These are phyloP conservation scores for Candida broadrunensis DNA, from an alignment of 805 yeast species.

Conservation along the genomic window DNA sequence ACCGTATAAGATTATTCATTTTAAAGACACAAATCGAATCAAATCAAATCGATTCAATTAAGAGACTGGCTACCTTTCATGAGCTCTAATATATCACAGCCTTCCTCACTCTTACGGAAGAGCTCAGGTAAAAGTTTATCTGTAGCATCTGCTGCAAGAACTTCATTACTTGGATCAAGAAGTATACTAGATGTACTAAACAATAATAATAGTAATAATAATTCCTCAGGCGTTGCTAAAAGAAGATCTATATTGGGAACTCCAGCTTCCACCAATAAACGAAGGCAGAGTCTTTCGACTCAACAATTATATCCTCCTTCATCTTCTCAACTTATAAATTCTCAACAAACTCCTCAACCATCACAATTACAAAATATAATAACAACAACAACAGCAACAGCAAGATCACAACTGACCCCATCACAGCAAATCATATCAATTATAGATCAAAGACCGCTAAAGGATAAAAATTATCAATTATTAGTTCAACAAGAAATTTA, in stretches of 20 bases:
- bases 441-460: slow-evolving; percentile 70
- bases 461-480: slow-evolving; percentile 67
- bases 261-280: slow-evolving; percentile 28
- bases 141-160: slow-evolving; percentile 19
- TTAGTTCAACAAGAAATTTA: slow-evolving; percentile 65
- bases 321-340: slow-evolving; percentile 7
- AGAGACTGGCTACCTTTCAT: too few species aligned
- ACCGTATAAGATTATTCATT: background rate
- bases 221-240: slow-evolving; percentile 12
- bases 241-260: slow-evolving; percentile 30
- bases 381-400: too few species aligned
- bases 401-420: slow-evolving; percentile 8
- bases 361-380: slow-evolving; percentile 3
- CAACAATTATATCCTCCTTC: slow-evolving; percentile 7
- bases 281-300: slow-evolving; percentile 18
- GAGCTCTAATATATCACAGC: slow-evolving; percentile 7
- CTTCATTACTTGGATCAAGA: slow-evolving; percentile 17
- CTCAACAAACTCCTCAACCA: slow-evolving; percentile 8
- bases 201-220: slow-evolving; percentile 1
- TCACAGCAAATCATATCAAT: slow-evolving; percentile 8
- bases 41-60: too few species aligned
- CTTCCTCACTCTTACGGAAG: slow-evolving; percentile 12
- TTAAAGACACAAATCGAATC: too few species aligned
- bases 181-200: slow-evolving; percentile 12
- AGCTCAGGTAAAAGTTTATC: slow-evolving; percentile 16